Percentiles rank a stretch among this genome's conserved stretches.
These are phyloP conservation scores for Amorphotheca resinae DNA, from an alignment of 495 filamentous ascomycete species.

Conservation along the genomic window DNA sequence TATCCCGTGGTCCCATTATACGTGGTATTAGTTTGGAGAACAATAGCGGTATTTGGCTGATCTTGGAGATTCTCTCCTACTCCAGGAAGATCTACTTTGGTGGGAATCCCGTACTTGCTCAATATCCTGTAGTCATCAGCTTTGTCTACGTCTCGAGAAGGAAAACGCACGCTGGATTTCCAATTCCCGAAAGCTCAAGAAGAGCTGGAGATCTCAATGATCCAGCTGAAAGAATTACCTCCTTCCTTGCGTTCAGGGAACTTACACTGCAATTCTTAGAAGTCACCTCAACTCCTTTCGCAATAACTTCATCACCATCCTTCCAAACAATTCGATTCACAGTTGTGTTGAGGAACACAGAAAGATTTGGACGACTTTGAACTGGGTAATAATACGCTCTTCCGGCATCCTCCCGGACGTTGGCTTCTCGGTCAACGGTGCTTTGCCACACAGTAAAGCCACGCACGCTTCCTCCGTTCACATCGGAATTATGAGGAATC, in stretches of 20 bases:
- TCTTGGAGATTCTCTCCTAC: constrained; percentile 55
- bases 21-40: constrained; percentile 24
- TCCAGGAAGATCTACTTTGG: constrained; percentile 41
- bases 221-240: constrained; percentile 11
- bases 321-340: constrained; percentile 3
- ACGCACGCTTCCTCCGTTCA: constrained; percentile 29
- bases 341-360: constrained; percentile 22
- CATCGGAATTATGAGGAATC: constrained; percentile 27
- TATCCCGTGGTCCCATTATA: not conserved
- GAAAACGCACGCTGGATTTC: constrained; percentile 18
- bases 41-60: constrained; percentile 41
- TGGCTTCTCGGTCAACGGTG: constrained; percentile 23
- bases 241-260: constrained; percentile 3
- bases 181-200: constrained; percentile 12
- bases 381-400: constrained; percentile 35
- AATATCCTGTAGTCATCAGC: constrained; percentile 37
- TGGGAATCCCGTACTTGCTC: constrained; percentile 33
- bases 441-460: constrained; percentile 25
- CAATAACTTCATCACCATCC: constrained; percentile 11
- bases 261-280: constrained; percentile 1
- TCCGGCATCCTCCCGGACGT: constrained; percentile 23
- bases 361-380: constrained; percentile 22
- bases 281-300: constrained; percentile 15
- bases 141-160: constrained; percentile 27
- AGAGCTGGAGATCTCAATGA: constrained; percentile 6